phyloP scores from a whole-genome alignment of 2,329 filamentous ascomycete species.

The Botrytis fragariae region DNA sequence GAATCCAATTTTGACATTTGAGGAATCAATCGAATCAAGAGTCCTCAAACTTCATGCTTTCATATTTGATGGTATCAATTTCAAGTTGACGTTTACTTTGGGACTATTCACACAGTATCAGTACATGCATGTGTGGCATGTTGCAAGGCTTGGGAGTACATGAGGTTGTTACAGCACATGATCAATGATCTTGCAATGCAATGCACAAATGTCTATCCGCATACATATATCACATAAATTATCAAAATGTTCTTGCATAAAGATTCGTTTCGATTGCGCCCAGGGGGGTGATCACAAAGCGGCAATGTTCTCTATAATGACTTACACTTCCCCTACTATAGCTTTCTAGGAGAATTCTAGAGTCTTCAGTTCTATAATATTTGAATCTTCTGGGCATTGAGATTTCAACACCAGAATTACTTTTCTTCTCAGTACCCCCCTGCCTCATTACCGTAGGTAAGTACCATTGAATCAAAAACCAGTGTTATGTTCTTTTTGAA shows the following conservation, averaged over 20 bases:
- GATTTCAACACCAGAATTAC: background rate
- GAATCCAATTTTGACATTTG: background rate
- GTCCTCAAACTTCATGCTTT: background rate
- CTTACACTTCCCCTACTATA: background rate
- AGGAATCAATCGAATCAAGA: background rate
- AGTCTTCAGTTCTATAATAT: background rate
- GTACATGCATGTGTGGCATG: background rate
- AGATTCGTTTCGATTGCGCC: background rate
- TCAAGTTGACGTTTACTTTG: background rate
- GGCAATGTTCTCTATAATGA: background rate
- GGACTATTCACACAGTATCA: background rate
- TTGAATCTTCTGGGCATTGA: background rate
- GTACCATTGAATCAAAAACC: background rate
- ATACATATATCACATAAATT: background rate
- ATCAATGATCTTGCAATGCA: background rate
- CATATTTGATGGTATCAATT: background rate
- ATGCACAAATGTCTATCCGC: background rate
- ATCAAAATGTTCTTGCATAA: background rate
- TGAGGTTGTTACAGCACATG: background rate
- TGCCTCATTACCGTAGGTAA: background rate
- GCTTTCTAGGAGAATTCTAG: background rate
- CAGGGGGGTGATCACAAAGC: background rate
- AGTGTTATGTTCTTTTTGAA: background rate
- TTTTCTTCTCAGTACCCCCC: too few species aligned
- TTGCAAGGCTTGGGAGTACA: background rate